Conservation (phyloP, 1,284 basidiomycete genomes). For the Moniliophthora roreri region DNA sequence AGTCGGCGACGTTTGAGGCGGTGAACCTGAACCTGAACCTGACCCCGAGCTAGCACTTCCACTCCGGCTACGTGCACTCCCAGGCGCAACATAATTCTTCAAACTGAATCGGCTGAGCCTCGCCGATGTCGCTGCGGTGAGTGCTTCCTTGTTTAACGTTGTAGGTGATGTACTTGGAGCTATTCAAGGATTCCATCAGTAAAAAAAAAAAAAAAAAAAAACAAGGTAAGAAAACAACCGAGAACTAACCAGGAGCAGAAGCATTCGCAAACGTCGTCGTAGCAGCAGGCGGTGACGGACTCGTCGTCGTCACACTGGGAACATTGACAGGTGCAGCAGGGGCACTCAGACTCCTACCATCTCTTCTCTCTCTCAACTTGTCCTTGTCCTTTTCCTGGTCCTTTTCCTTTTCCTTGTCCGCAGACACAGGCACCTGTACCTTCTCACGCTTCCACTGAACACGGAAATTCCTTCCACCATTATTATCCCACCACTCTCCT, state of each 20-base stretch:
- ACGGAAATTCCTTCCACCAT: constrained; percentile 76
- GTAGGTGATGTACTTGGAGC: background rate
- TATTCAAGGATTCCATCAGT: too few relatives aligned
- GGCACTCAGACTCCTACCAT: constrained; percentile 2
- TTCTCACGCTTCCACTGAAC: constrained; percentile 34
- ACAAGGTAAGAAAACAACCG: background rate
- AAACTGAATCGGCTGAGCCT: constrained; percentile 43
- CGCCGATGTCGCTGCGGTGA: constrained; percentile 30
- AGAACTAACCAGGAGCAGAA: background rate
- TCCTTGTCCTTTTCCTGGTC: background rate
- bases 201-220: background rate
- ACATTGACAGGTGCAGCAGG: background rate
- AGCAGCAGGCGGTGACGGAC: background rate
- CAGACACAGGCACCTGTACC: background rate
- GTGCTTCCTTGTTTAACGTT: constrained; percentile 19
- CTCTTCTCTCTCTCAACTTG: background rate
- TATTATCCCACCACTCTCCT: constrained; percentile 89
- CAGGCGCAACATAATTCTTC: constrained; percentile 50
- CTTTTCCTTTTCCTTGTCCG: background rate
- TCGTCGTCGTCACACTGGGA: background rate
- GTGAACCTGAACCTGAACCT: too few relatives aligned
- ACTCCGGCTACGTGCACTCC: background rate
- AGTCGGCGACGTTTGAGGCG: too few relatives aligned
- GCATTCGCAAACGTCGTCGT: background rate
- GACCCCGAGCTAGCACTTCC: background rate